phyloP scores from a whole-genome alignment of 2,329 filamentous ascomycete species.

The Colletotrichum paranaense region DNA sequence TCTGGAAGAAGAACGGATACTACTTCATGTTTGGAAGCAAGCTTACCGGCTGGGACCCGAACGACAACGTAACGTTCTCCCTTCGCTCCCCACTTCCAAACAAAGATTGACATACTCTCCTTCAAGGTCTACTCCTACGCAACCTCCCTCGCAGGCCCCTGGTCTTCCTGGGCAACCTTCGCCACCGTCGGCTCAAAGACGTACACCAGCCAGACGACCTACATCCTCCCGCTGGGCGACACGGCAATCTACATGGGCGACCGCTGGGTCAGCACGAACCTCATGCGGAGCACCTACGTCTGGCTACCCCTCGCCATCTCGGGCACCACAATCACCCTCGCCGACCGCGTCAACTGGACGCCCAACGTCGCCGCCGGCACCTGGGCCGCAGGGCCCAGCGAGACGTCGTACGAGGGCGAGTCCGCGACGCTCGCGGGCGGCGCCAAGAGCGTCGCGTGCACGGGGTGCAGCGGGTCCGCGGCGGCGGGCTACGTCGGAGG shows the following conservation, averaged over 20 bases:
- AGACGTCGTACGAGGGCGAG: conserved; percentile 66
- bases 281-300: conserved; percentile 71
- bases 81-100: neutral
- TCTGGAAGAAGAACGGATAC: conserved; percentile 68
- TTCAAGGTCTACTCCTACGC: conserved; percentile 65
- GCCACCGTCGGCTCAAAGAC: conserved; percentile 67
- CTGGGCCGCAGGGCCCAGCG: conserved; percentile 55
- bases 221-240: conserved; percentile 59
- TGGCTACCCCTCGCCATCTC: conserved; percentile 71
- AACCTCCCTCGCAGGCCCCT: conserved; percentile 67
- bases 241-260: conserved; percentile 74
- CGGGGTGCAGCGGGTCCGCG: conserved; percentile 60
- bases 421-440: conserved; percentile 55
- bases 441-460: conserved; percentile 60
- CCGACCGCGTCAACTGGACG: conserved; percentile 67
- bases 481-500: conserved; percentile 69
- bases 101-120: neutral
- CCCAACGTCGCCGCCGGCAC: conserved; percentile 56
- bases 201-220: conserved; percentile 71
- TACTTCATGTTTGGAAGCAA: conserved; percentile 76
- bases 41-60: conserved; percentile 68
- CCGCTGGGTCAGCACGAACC: conserved; percentile 70
- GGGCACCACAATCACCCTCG: conserved; percentile 61
- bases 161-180: conserved; percentile 70
- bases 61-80: conserved; percentile 64